Evolutionary conservation across 805 yeast genomes (phyloP).

Genomic region (Ogataea dorogensis): DNA sequence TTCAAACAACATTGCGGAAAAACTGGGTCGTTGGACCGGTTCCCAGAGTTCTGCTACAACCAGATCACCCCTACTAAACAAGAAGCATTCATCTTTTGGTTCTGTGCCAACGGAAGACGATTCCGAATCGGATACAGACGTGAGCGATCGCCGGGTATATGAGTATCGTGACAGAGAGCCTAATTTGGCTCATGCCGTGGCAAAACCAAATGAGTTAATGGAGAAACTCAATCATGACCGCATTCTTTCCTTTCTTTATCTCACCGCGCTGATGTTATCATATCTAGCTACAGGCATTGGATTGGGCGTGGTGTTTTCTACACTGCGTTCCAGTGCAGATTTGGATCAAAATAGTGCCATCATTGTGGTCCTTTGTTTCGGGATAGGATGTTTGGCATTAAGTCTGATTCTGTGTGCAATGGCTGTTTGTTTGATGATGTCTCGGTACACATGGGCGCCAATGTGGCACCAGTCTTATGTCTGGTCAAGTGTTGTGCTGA

Average conservation of each 20-base stretch:
- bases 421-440: constrained; percentile 45
- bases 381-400: constrained; percentile 40
- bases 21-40: constrained; percentile 3
- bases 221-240: constrained; percentile 38
- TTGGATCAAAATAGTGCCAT: constrained; percentile 18
- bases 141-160: constrained; percentile 10
- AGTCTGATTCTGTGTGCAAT: constrained; percentile 41
- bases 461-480: constrained; percentile 43
- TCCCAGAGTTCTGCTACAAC: constrained; percentile 4
- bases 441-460: constrained; percentile 38
- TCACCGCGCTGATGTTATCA: constrained; percentile 39
- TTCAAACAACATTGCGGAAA: constrained; percentile 22
- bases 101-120: constrained; percentile 2
- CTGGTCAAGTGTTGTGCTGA: constrained; percentile 40
- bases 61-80: constrained; percentile 2
- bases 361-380: constrained; percentile 33
- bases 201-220: constrained; percentile 17
- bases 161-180: constrained; percentile 8
- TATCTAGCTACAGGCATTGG: constrained; percentile 43
- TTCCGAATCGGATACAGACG: constrained; percentile 21
- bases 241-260: constrained; percentile 44
- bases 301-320: constrained; percentile 40
- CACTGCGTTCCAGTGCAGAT: constrained; percentile 10
- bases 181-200: constrained; percentile 12
- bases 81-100: too few relatives aligned